A percentile compares a stretch with the other conserved stretches of the same genome.
Evolutionary conservation across 306 rosid genomes (phyloP).

Genomic region (Hylodesmum podocarpum): DNA sequence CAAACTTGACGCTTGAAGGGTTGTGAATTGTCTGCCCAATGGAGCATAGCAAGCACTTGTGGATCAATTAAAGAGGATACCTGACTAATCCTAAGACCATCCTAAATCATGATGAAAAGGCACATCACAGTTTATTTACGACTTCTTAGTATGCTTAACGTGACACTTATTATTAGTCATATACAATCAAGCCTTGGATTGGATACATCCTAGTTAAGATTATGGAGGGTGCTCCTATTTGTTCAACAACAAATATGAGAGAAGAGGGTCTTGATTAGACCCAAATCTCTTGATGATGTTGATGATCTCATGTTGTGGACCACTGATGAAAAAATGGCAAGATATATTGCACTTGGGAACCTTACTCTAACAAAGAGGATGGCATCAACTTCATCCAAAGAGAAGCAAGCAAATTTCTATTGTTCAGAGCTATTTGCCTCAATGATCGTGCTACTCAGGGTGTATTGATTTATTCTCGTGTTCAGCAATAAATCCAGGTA

Average conservation of each 20-base stretch:
- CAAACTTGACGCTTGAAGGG: too few relatives aligned
- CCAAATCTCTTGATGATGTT: conserved; percentile 45
- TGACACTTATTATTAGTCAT: too few relatives aligned
- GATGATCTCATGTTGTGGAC: conserved; percentile 66
- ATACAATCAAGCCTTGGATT: neutral
- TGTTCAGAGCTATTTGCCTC: conserved; percentile 60
- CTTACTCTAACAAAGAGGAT: conserved; percentile 47
- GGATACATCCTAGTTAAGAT: neutral
- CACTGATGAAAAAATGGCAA: conserved; percentile 44
- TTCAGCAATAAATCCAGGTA: conserved; percentile 31
- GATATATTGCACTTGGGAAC: conserved; percentile 58
- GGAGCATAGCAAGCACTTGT: too few relatives aligned
- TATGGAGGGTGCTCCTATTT: conserved; percentile 14
- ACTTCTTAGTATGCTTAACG: too few relatives aligned
- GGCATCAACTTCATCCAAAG: conserved; percentile 40
- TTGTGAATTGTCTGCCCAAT: too few relatives aligned
- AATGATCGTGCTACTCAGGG: conserved; percentile 50
- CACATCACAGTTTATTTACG: too few relatives aligned
- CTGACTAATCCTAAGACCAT: too few relatives aligned
- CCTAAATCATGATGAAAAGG: too few relatives aligned
- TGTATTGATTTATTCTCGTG: conserved; percentile 26
- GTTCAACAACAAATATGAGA: neutral
- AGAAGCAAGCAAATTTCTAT: conserved; percentile 26
- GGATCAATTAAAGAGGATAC: too few relatives aligned
- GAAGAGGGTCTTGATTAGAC: conserved; percentile 16